A percentile compares a stretch with the other conserved stretches of the same genome.
Evolutionary conservation across 345 rosid species (phyloP).

Genomic region (Fremontodendron californicum): DNA sequence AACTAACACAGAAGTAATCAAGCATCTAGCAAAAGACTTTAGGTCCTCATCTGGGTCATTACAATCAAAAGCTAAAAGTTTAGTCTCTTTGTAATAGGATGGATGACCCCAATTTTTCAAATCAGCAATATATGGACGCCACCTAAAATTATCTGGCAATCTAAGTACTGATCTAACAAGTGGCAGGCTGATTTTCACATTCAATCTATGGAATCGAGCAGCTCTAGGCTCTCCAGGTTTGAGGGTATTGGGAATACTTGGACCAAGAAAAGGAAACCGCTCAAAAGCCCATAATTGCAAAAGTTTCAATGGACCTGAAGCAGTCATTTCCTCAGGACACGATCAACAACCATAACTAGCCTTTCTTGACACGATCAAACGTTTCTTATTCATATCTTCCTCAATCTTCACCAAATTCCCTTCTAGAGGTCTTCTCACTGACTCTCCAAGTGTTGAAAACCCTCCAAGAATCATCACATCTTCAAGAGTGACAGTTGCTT

Average conservation of each 20-base stretch:
- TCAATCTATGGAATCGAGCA: background rate
- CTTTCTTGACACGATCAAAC: background rate
- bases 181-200: background rate
- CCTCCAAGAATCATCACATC: slow-evolving; percentile 14
- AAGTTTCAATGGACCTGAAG: background rate
- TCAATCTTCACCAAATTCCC: background rate
- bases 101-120: slow-evolving; percentile 9
- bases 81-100: background rate
- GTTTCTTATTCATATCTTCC: background rate
- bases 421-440: background rate
- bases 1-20: background rate
- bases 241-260: background rate
- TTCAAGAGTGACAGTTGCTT: slow-evolving; percentile 18
- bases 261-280: background rate
- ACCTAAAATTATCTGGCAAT: slow-evolving; percentile 9
- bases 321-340: background rate
- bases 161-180: slow-evolving; percentile 9
- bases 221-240: slow-evolving; percentile 16
- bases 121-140: background rate
- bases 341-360: background rate
- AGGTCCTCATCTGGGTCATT: background rate
- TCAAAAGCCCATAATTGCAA: background rate
- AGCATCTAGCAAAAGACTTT: slow-evolving; percentile 1
- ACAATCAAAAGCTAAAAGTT: background rate
- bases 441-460: background rate